These are phyloP conservation scores for Amoebophrya sp. DNA, from an alignment of 169 alveolate genomes.

Conservation along the genomic window DNA sequence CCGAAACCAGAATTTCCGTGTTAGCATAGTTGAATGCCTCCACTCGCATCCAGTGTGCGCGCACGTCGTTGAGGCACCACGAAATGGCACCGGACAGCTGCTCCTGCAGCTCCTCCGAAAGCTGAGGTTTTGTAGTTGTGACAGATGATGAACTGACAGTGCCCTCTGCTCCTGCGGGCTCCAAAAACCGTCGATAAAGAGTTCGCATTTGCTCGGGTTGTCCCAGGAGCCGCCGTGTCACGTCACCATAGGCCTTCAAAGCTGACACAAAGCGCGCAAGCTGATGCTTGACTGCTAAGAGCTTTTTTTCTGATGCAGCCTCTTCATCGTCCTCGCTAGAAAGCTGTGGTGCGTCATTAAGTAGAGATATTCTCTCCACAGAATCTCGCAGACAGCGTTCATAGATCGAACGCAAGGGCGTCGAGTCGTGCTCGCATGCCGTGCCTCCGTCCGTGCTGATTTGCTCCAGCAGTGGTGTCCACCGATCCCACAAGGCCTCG, in stretches of 20 bases:
- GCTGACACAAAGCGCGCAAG: not conserved
- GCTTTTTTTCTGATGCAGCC: too few relatives aligned
- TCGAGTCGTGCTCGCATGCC: too few relatives aligned
- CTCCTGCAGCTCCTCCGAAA: not conserved
- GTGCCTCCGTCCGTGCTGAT: too few relatives aligned
- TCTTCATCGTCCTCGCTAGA: too few relatives aligned
- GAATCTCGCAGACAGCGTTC: too few relatives aligned
- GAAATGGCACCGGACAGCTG: not conserved
- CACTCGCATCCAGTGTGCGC: slow-evolving; percentile 24
- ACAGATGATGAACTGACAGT: too few relatives aligned
- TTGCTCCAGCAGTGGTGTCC: not conserved
- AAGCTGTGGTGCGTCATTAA: too few relatives aligned
- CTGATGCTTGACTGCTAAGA: too few relatives aligned
- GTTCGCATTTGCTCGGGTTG: not conserved
- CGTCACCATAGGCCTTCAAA: not conserved
- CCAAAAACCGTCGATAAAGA: not conserved
- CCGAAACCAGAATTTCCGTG: not conserved
- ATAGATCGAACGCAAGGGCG: too few relatives aligned
- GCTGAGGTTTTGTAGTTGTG: not conserved
- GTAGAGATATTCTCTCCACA: too few relatives aligned
- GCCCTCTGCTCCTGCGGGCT: too few relatives aligned
- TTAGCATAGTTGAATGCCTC: not conserved
- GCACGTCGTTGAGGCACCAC: not conserved
- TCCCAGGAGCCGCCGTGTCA: not conserved
- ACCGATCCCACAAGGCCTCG: not conserved